phyloP scores from a whole-genome alignment of 2,329 filamentous ascomycete genomes.

The Ophiostoma triangulosporum region DNA sequence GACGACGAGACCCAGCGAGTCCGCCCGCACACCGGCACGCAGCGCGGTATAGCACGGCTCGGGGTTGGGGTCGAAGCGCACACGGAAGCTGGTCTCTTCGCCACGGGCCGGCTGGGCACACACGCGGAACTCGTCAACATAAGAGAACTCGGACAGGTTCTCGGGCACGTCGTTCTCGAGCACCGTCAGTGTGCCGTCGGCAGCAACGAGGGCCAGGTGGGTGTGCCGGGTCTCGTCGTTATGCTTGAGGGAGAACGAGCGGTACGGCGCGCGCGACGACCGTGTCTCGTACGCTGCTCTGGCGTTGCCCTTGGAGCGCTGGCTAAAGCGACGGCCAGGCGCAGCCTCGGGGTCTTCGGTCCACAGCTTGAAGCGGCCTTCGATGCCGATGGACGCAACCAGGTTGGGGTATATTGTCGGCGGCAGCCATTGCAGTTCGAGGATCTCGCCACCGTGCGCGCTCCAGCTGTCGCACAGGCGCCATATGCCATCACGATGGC shows the following conservation, averaged over 20 bases:
- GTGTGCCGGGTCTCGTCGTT: conserved; percentile 70
- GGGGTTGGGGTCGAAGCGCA: conserved; percentile 79
- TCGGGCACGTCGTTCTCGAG: conserved; percentile 80
- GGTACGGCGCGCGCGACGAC: conserved; percentile 52
- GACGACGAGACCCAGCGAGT: conserved; percentile 69
- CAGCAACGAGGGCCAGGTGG: conserved; percentile 69
- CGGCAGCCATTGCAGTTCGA: conserved; percentile 91
- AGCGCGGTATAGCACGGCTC: conserved; percentile 67
- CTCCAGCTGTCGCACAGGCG: conserved; percentile 74
- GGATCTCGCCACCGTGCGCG: conserved; percentile 79
- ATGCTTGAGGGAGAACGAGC: conserved; percentile 73
- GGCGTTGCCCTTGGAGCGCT: conserved; percentile 31
- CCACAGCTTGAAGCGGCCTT: conserved; percentile 86
- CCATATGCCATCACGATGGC: conserved; percentile 66
- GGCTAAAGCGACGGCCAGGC: conserved; percentile 69
- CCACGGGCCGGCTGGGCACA: conserved; percentile 58
- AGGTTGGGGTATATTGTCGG: conserved; percentile 77
- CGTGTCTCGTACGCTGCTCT: conserved; percentile 43
- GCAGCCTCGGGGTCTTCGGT: conserved; percentile 75
- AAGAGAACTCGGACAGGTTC: conserved; percentile 60
- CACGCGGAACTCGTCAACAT: conserved; percentile 64
- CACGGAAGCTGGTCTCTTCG: conserved; percentile 75
- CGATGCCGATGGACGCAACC: conserved; percentile 76
- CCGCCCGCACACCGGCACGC: conserved; percentile 65
- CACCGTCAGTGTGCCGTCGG: conserved; percentile 62